Percentiles rank a stretch among this genome's conserved stretches.
Conservation (phyloP, 2,329 filamentous ascomycete species). For the Clarireedia monteithiana region DNA sequence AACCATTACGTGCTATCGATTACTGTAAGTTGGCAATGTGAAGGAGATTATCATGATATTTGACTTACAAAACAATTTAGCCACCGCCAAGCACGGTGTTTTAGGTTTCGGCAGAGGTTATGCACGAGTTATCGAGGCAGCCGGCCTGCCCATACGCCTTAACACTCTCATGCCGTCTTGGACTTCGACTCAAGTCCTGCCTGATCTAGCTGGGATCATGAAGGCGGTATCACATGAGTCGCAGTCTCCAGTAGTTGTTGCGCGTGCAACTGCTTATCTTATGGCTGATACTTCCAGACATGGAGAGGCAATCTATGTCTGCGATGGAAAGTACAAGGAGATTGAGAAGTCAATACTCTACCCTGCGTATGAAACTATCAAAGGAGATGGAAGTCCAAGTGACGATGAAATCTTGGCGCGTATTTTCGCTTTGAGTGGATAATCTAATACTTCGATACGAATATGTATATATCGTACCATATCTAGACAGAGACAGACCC, state of each 20-base stretch:
- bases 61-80: constrained; percentile 28
- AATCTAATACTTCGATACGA: background rate
- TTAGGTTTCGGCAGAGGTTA: constrained; percentile 45
- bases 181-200: constrained; percentile 43
- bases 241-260: constrained; percentile 41
- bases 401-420: constrained; percentile 33
- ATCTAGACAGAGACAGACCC: too few species aligned
- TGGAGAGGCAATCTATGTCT: constrained; percentile 45
- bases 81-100: constrained; percentile 46
- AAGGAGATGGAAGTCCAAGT: constrained; percentile 26
- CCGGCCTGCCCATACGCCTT: constrained; percentile 36
- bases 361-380: constrained; percentile 30
- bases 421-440: constrained; percentile 9
- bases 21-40: constrained; percentile 30
- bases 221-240: constrained; percentile 33
- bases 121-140: constrained; percentile 30
- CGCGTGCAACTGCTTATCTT: constrained; percentile 39
- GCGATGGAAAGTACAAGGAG: constrained; percentile 42
- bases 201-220: constrained; percentile 31
- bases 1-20: constrained; percentile 42
- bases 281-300: constrained; percentile 41
- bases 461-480: too few species aligned
- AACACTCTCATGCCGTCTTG: constrained; percentile 49
- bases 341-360: constrained; percentile 40
- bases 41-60: background rate